These are phyloP conservation scores for Monosporozyma unispora DNA, from an alignment of 805 yeast species.

Conservation along the genomic window DNA sequence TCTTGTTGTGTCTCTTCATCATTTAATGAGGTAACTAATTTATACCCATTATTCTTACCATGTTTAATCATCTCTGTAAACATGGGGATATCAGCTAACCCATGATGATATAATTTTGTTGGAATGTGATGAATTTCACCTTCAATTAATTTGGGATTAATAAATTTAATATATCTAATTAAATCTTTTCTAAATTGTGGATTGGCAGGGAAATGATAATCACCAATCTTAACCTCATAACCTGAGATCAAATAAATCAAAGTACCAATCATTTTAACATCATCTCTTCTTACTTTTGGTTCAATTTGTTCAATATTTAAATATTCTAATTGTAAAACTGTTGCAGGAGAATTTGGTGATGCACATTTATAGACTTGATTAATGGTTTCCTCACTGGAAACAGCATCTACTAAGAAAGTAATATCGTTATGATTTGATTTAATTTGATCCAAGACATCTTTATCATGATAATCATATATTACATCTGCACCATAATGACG, in stretches of 20 bases:
- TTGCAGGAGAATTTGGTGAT: slow-evolving; percentile 26
- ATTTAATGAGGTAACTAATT: slow-evolving; percentile 16
- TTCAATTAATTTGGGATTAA: slow-evolving; percentile 14
- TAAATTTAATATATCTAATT: slow-evolving; percentile 22
- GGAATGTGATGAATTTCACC: slow-evolving; percentile 29
- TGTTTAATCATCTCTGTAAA: slow-evolving; percentile 18
- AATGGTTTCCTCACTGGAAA: slow-evolving; percentile 26
- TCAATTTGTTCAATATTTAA: slow-evolving; percentile 18
- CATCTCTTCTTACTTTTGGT: slow-evolving; percentile 25
- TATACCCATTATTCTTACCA: slow-evolving; percentile 25
- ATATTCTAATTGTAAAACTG: slow-evolving; percentile 30
- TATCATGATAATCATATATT: slow-evolving; percentile 42
- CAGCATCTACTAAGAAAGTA: slow-evolving; percentile 28
- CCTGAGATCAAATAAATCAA: slow-evolving; percentile 34
- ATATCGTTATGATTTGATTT: slow-evolving; percentile 25
- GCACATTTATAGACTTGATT: slow-evolving; percentile 30
- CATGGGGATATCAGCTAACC: slow-evolving; percentile 24
- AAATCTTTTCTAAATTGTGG: slow-evolving; percentile 20
- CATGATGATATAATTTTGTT: slow-evolving; percentile 23
- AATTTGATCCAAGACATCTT: slow-evolving; percentile 37
- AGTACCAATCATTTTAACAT: slow-evolving; percentile 29
- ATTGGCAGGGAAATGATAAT: slow-evolving; percentile 16
- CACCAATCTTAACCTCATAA: slow-evolving; percentile 26
- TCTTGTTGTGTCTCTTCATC: not conserved
- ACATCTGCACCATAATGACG: slow-evolving; percentile 41